phyloP scores from a whole-genome alignment of 331 rosid genomes.

The Dryas integrifolia region DNA sequence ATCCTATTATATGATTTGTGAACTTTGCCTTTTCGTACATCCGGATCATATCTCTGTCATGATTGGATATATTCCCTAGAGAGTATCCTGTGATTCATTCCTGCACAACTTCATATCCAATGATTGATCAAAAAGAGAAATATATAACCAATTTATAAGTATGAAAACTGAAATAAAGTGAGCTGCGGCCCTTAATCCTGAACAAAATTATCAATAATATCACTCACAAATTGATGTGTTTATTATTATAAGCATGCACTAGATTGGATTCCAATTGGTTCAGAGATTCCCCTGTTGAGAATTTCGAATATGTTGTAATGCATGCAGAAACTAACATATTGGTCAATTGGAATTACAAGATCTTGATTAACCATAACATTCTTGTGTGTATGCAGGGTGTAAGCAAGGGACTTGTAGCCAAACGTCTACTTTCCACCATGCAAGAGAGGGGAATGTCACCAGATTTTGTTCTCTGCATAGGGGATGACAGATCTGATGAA shows the following conservation, averaged over 20 bases:
- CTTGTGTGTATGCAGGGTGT: slow-evolving; percentile 47
- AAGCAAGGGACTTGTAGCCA: slow-evolving; percentile 68
- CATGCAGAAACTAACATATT: background rate
- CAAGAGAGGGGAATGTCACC: slow-evolving; percentile 46
- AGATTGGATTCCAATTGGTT: background rate
- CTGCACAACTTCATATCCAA: background rate
- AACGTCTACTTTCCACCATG: slow-evolving; percentile 58
- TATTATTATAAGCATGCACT: background rate
- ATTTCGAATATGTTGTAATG: background rate
- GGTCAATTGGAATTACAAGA: background rate
- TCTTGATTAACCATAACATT: background rate
- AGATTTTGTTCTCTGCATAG: slow-evolving; percentile 67
- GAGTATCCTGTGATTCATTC: background rate
- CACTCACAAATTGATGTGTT: no score
- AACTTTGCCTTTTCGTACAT: background rate
- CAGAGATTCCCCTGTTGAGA: background rate
- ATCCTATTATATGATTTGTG: background rate
- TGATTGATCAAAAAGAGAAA: background rate
- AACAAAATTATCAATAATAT: no score
- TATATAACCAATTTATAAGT: no score
- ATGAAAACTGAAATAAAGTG: no score
- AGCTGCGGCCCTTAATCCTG: no score
- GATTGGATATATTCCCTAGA: background rate
- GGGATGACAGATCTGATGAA: slow-evolving; percentile 81
- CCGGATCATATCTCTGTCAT: background rate